phyloP scores from a whole-genome alignment of 768 basidiomycete species.

The Boletus reticuloceps region DNA sequence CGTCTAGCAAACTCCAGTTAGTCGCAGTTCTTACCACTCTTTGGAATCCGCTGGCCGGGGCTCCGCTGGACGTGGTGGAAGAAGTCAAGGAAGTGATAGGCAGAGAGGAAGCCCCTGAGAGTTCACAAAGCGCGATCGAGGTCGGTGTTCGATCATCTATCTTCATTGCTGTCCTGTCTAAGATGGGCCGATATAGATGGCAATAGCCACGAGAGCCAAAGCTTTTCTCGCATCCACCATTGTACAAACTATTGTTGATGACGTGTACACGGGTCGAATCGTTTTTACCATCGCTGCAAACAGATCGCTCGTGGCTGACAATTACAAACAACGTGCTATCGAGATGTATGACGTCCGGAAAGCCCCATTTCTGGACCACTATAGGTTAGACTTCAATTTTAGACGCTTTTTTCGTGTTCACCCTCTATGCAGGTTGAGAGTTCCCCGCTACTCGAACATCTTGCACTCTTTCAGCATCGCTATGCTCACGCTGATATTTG shows the following conservation, averaged over 20 bases:
- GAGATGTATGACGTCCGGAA: constrained; percentile 66
- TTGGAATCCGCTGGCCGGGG: constrained; percentile 86
- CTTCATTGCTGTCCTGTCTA: not conserved
- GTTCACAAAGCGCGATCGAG: constrained; percentile 82
- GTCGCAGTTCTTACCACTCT: constrained; percentile 73
- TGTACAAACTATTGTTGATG: constrained; percentile 82
- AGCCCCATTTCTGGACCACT: constrained; percentile 80
- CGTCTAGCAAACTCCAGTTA: constrained; percentile 71
- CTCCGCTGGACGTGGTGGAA: constrained; percentile 60
- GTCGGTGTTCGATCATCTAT: constrained; percentile 41
- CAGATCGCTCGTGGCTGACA: constrained; percentile 83
- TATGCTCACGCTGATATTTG: constrained; percentile 62
- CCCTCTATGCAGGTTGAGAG: constrained; percentile 55
- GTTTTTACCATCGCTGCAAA: constrained; percentile 59
- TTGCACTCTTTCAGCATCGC: constrained; percentile 80
- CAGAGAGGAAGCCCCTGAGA: constrained; percentile 54
- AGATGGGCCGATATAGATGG: constrained; percentile 54
- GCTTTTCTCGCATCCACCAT: constrained; percentile 79
- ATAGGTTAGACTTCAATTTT: constrained; percentile 44
- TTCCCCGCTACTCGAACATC: constrained; percentile 76
- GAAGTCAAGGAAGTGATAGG: constrained; percentile 60
- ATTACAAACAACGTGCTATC: constrained; percentile 79
- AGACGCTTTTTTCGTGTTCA: not conserved
- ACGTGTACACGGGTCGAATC: constrained; percentile 81
- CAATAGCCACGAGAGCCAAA: constrained; percentile 83